A percentile compares a stretch with the other conserved stretches of the same genome.
Evolutionary conservation across 768 basidiomycete genomes (phyloP).

Genomic region (Termitomyces sp.): DNA sequence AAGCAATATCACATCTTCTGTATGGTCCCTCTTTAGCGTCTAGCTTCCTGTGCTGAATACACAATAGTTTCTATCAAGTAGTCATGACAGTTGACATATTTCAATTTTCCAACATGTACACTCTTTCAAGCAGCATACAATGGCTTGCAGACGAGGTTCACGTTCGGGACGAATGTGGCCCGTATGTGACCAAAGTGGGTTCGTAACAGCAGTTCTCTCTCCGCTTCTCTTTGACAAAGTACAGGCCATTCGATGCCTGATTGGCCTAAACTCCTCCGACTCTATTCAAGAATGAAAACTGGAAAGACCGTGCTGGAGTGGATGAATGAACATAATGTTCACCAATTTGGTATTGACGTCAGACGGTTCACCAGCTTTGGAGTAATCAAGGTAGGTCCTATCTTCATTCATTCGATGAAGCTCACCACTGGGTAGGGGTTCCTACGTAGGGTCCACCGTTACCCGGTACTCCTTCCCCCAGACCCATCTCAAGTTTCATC

Average conservation of each 20-base stretch:
- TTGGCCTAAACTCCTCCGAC: slow-evolving; percentile 81
- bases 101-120: slow-evolving; percentile 97
- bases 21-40: slow-evolving; percentile 30
- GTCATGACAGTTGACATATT: slow-evolving; percentile 97
- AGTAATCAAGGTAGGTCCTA: slow-evolving; percentile 80
- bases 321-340: slow-evolving; percentile 75
- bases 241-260: slow-evolving; percentile 60
- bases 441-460: slow-evolving; percentile 88
- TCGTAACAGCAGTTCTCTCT: slow-evolving; percentile 6
- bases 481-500: slow-evolving; percentile 23
- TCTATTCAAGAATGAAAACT: slow-evolving; percentile 83
- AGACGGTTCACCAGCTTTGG: slow-evolving; percentile 96
- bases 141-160: slow-evolving; percentile 83
- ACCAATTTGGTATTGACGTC: slow-evolving; percentile 75
- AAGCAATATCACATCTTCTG: slow-evolving; percentile 90
- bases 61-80: slow-evolving; percentile 84
- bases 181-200: slow-evolving; percentile 84
- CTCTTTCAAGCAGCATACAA: slow-evolving; percentile 78
- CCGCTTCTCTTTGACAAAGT: slow-evolving; percentile 1
- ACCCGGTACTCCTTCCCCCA: slow-evolving; percentile 64
- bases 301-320: slow-evolving; percentile 84
- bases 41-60: slow-evolving; percentile 5
- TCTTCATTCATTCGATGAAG: not conserved
- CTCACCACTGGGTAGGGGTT: slow-evolving; percentile 58
- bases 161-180: slow-evolving; percentile 86